These are phyloP conservation scores for Diplodia intermedia DNA, from an alignment of 2,329 filamentous ascomycete genomes.

Conservation along the genomic window DNA sequence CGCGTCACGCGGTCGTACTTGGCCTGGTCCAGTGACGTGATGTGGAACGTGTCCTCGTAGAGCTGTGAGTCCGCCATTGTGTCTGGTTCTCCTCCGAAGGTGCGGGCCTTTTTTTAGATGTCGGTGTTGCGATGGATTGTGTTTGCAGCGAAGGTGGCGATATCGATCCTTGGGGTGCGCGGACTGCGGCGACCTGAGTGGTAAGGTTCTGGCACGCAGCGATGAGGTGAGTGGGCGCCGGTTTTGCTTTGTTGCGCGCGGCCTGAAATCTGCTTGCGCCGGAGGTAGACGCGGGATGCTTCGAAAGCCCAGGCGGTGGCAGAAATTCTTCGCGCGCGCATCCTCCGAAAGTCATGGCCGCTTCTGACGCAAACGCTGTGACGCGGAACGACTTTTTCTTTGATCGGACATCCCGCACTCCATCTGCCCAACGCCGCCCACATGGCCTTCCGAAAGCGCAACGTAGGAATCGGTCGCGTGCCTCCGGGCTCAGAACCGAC, in stretches of 20 bases:
- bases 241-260: slow-evolving; percentile 15
- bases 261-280: slow-evolving; percentile 23
- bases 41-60: slow-evolving; percentile 89
- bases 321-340: slow-evolving; percentile 8
- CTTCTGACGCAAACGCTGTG: slow-evolving; percentile 3
- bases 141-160: background rate
- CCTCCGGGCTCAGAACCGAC: slow-evolving; percentile 36
- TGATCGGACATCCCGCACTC: background rate
- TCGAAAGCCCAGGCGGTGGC: slow-evolving; percentile 24
- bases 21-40: slow-evolving; percentile 77
- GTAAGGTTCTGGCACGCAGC: background rate
- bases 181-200: background rate
- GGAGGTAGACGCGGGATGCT: slow-evolving; percentile 16
- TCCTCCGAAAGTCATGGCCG: slow-evolving; percentile 8
- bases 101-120: background rate
- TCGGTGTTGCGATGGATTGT: background rate
- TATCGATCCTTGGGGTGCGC: background rate
- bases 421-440: background rate
- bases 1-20: slow-evolving; percentile 97
- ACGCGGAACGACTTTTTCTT: slow-evolving; percentile 12
- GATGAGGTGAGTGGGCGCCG: background rate
- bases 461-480: slow-evolving; percentile 61
- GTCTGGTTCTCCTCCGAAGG: background rate
- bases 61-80: slow-evolving; percentile 84
- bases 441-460: slow-evolving; percentile 75